phyloP scores from a whole-genome alignment of 2,329 filamentous ascomycete genomes.

The Monosporascus sp. region DNA sequence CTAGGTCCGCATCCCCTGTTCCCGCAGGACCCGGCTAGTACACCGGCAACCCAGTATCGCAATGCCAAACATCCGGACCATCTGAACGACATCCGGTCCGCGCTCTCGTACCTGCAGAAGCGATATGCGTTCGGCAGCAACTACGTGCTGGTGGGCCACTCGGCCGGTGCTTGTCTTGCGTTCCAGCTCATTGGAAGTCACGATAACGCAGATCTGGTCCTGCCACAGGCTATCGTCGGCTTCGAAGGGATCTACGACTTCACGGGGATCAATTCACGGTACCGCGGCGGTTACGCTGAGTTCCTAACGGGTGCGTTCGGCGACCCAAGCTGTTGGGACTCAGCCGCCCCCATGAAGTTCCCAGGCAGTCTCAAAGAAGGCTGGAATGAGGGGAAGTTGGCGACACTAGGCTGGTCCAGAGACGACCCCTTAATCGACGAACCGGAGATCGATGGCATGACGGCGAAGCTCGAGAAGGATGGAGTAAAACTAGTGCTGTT shows the following conservation, averaged over 20 bases:
- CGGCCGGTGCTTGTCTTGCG: conserved; percentile 58
- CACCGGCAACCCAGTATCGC: conserved; percentile 28
- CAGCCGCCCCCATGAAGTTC: conserved; percentile 48
- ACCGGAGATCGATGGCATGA: conserved; percentile 55
- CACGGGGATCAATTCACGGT: conserved; percentile 43
- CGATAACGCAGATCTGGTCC: conserved; percentile 21
- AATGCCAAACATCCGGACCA: conserved; percentile 56
- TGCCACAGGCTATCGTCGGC: conserved; percentile 52
- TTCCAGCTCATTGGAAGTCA: conserved; percentile 45
- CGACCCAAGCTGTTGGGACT: conserved; percentile 45
- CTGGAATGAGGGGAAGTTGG: conserved; percentile 23
- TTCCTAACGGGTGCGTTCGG: conserved; percentile 62
- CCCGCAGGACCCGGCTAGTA: conserved; percentile 37
- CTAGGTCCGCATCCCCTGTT: conserved; percentile 49
- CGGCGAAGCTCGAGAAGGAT: conserved; percentile 38
- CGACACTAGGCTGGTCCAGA: conserved; percentile 39
- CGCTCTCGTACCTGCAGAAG: conserved; percentile 43
- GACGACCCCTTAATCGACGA: conserved; percentile 48
- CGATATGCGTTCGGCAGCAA: conserved; percentile 35
- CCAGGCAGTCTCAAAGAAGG: conserved; percentile 34
- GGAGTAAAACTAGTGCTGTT: conserved; percentile 31
- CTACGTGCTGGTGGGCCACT: conserved; percentile 58
- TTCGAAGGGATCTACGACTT: conserved; percentile 66
- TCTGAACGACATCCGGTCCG: conserved; percentile 49
- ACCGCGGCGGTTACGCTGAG: conserved; percentile 44